phyloP scores from a whole-genome alignment of 768 basidiomycete species.

The Mrakia hoshinonis region DNA sequence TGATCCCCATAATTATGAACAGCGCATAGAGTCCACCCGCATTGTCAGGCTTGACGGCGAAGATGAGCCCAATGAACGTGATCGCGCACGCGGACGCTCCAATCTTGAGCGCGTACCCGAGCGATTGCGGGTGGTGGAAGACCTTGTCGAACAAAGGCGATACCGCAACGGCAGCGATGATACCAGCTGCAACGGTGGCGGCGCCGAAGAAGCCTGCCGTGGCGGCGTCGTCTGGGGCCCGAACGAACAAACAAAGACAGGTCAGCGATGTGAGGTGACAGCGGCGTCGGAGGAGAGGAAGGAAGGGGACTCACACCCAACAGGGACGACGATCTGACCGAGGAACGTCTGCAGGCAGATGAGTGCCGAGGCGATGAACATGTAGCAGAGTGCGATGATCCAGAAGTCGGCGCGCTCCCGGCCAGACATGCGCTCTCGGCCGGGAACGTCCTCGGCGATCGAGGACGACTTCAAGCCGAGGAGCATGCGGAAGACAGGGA shows the following conservation, averaged over 20 bases:
- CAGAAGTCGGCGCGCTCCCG: not conserved
- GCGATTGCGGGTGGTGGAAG: not conserved
- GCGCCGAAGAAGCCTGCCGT: constrained; percentile 2
- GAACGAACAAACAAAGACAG: not conserved
- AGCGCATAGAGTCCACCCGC: not conserved
- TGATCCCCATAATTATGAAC: not conserved
- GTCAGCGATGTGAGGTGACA: not conserved
- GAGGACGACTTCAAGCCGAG: not conserved
- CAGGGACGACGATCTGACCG: too few species aligned
- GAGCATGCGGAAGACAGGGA: not conserved
- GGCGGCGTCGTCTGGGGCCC: not conserved
- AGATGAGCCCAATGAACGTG: not conserved
- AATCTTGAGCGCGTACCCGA: not conserved
- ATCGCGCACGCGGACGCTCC: not conserved
- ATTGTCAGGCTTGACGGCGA: not conserved
- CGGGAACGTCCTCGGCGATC: not conserved
- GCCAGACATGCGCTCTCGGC: not conserved
- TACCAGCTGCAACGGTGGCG: not conserved
- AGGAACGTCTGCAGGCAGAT: too few species aligned
- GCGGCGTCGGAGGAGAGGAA: not conserved
- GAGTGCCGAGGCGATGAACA: too few species aligned
- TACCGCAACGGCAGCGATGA: not conserved
- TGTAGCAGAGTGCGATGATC: not conserved
- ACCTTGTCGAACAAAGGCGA: not conserved
- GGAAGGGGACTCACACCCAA: not conserved